phyloP scores from a whole-genome alignment of 768 basidiomycete species.

The Kwoniella dendrophila region DNA sequence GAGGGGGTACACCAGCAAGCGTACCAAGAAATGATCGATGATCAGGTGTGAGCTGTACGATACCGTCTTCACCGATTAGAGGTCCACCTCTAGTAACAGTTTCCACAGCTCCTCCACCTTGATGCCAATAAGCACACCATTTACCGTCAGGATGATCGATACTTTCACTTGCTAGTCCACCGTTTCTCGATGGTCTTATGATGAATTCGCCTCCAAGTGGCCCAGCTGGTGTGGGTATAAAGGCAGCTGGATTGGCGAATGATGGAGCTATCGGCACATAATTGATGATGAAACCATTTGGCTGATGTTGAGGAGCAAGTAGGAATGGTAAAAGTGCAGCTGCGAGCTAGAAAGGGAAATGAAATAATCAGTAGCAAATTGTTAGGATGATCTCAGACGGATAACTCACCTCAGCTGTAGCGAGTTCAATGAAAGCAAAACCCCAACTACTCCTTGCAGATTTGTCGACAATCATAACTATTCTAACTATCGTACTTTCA shows the following conservation, averaged over 20 bases:
- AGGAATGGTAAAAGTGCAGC: conserved; percentile 77
- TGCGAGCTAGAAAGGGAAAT: conserved; percentile 66
- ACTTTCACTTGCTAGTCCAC: conserved; percentile 42
- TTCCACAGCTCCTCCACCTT: conserved; percentile 61
- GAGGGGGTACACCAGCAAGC: conserved; percentile 28
- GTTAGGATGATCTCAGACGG: no score
- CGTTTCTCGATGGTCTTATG: conserved; percentile 30
- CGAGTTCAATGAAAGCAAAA: conserved; percentile 90
- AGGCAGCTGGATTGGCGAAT: conserved; percentile 88
- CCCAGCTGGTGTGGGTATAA: conserved; percentile 63
- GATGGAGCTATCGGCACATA: conserved; percentile 86
- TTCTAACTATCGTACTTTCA: conserved; percentile 81
- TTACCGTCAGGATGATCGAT: conserved; percentile 35
- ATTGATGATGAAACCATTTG: conserved; percentile 90
- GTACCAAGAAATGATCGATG: conserved; percentile 36
- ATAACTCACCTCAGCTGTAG: conserved; percentile 71
- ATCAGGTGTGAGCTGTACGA: conserved; percentile 30
- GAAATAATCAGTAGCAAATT: neutral
- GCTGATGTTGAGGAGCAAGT: conserved; percentile 83
- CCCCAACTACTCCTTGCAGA: conserved; percentile 82
- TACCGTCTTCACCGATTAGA: conserved; percentile 27
- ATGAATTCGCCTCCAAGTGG: conserved; percentile 39
- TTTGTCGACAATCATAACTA: conserved; percentile 86
- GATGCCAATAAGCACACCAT: conserved; percentile 76
- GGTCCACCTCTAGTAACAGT: conserved; percentile 23